These are phyloP conservation scores for Trypanosoma congolense DNA, from an alignment of 208 protist species.

Conservation along the genomic window DNA sequence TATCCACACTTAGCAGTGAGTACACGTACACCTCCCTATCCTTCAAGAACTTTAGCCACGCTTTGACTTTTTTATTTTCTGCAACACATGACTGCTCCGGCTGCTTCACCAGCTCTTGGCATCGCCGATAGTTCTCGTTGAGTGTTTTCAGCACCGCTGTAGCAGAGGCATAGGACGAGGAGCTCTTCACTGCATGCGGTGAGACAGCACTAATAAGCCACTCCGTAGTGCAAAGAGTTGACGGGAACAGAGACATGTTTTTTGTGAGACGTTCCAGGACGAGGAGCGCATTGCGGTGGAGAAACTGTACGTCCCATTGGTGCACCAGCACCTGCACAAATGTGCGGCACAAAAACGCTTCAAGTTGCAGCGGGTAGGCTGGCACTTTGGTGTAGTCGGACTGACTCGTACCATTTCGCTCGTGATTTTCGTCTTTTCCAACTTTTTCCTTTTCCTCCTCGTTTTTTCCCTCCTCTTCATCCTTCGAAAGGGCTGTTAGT, in stretches of 20 bases:
- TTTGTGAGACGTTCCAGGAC: conserved; percentile 65
- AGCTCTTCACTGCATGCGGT: conserved; percentile 48
- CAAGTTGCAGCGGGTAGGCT: conserved; percentile 49
- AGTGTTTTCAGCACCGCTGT: conserved; percentile 63
- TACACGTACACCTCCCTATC: conserved; percentile 46
- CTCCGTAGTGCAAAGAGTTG: conserved; percentile 38
- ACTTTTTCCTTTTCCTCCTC: conserved; percentile 1
- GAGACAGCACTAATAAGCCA: conserved; percentile 51
- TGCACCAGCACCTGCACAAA: conserved; percentile 49
- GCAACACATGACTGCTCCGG: conserved; percentile 9
- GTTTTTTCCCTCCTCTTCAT: not conserved
- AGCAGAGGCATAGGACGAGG: conserved; percentile 62
- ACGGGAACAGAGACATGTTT: conserved; percentile 31
- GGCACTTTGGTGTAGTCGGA: not conserved
- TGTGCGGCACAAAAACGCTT: conserved; percentile 47
- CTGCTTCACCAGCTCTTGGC: conserved; percentile 10
- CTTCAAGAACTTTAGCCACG: conserved; percentile 30
- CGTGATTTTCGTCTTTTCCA: not conserved
- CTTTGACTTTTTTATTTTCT: conserved; percentile 6
- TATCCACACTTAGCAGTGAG: conserved; percentile 33
- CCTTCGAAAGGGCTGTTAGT: not conserved
- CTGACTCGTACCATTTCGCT: not conserved
- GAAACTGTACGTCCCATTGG: conserved; percentile 45
- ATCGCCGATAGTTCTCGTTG: conserved; percentile 23
- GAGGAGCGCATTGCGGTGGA: conserved; percentile 62